Evolutionary conservation across 2,329 filamentous ascomycete species (phyloP), one percentile per base, ranked within the genome.

Genomic region (Chaetomiaceae sp.): DNA sequence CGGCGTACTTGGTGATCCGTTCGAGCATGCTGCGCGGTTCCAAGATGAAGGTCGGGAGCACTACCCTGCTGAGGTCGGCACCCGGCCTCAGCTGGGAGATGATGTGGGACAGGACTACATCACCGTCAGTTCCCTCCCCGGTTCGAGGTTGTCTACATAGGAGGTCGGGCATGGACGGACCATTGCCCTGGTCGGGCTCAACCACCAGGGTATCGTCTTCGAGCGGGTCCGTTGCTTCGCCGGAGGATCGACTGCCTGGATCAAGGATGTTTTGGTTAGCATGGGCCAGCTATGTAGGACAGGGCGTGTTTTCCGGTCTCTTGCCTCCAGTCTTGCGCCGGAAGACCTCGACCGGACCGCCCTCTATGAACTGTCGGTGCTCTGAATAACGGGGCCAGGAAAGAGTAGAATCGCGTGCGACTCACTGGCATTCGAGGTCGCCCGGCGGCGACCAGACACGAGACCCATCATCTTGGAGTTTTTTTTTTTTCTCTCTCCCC

Each of bases 1-100:
- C 40, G 23, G 73, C 83, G 60, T 74, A 96, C 91, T 99, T 99
- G 64, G 93, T 99, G 68, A 99, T 99, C 62, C 93, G 83, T 73
- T 99, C 93, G 62, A 99, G 75, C 93, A 99, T 99, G 62, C 91
- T 96, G 65, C 91, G 85, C 20, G 93, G 93, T 70, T 99, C 93
- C 61, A 99, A 82, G 64, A 99, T 99, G 68, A 99, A 99, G 42
- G 93, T 99, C 35, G 93, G 93, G 50, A 99, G 77, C 31, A 93
- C 92, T 56, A 99, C 91, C 62, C 92, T 83, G 70, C 90, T 96
- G 61, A 99, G 76, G 68, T 99, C 93, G 63, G 93, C 93, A 58
- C 93, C 93, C 12, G 93, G 93, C 56, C 93, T 87, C 56, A 99
- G 78, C 73, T 99, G 93, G 46, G 91, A 95, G 66, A 99, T 97